Evolutionary conservation across 164 flowering plant species (phyloP), one percentile per base, ranked within the genome.

Genomic region (Houttuynia cordata): DNA sequence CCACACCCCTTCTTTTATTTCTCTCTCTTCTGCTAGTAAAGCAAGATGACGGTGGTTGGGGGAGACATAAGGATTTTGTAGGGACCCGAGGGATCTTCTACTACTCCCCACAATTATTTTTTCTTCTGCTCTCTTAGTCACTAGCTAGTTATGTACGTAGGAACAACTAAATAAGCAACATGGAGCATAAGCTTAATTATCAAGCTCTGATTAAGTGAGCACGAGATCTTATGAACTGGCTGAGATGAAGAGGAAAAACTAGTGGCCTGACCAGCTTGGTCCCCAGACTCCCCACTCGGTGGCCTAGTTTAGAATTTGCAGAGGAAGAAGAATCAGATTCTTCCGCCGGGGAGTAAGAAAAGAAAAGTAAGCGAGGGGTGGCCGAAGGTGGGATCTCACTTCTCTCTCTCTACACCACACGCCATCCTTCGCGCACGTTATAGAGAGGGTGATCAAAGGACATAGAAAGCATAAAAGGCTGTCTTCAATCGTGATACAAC

Each of bases 21-120:
- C 66, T 64, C 73, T 62, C 62, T 60, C 57, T 17, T 42, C 56
- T 23, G 49, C 49, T 8, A 53, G 65, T 71, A 69, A 61, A 60
- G 56, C 49, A 68, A 68, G 59, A 58, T 25, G 17, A 8, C 10
- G 45, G 14, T 12, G 49, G 61, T 57, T 62, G 62, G 23, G 73
- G 76, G 71, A 66, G 73, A 76, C 79, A 71, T 70, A 73, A 10
- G 79, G 83, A 79, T 82, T 79, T 82, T 79, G 80, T 80, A 78
- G 80, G 69, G 58, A 66, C 71, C 76, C 81, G 65, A 82, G 78
- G 80, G 86, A 78, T 80, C 64, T 75, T 79, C 81, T 71, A 67
- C 66, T 59, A 66, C 63, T 57, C 47, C 67, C 71, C 79, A 79
- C 71, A 75, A 77, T 74, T 68, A 70, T 73, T 67, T 68, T n/a